Percentiles rank a stretch among this genome's conserved stretches.
Conservation (phyloP, 2,329 filamentous ascomycete genomes). For the Colletotrichum eleusines region DNA sequence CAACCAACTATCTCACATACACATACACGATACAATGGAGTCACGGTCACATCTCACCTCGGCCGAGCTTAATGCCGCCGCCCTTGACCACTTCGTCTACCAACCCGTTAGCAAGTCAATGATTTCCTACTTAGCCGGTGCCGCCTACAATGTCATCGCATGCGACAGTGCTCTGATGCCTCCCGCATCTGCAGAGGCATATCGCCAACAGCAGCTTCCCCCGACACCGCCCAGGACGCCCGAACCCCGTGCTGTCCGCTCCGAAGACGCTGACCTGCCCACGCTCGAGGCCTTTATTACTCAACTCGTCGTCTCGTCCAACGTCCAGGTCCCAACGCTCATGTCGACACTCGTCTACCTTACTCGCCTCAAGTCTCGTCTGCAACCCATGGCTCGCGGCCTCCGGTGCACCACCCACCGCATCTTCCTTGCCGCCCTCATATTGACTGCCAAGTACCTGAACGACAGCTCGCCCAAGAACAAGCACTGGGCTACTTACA, state of each 20-base stretch:
- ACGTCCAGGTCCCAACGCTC: conserved; percentile 95
- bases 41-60: conserved; percentile 60
- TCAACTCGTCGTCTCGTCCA: conserved; percentile 89
- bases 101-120: conserved; percentile 80
- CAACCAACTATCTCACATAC: conserved; percentile 44
- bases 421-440: conserved; percentile 92
- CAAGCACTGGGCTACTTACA: conserved; percentile 99
- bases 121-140: conserved; percentile 81
- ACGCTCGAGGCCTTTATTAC: conserved; percentile 92
- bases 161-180: conserved; percentile 76
- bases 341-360: conserved; percentile 98
- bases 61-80: conserved; percentile 75
- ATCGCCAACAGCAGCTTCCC: conserved; percentile 51
- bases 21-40: conserved; percentile 55
- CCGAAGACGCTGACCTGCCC: conserved; percentile 72
- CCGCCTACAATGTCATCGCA: conserved; percentile 82
- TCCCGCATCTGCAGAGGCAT: conserved; percentile 53
- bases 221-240: conserved; percentile 65
- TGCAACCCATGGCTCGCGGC: conserved; percentile 95
- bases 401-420: conserved; percentile 97
- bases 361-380: conserved; percentile 81
- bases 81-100: conserved; percentile 85
- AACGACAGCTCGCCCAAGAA: conserved; percentile 99
- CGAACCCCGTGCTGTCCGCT: conserved; percentile 58
- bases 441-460: conserved; percentile 93